phyloP scores from a whole-genome alignment of 352 stramenopile species.

The Pythium diclinum region DNA sequence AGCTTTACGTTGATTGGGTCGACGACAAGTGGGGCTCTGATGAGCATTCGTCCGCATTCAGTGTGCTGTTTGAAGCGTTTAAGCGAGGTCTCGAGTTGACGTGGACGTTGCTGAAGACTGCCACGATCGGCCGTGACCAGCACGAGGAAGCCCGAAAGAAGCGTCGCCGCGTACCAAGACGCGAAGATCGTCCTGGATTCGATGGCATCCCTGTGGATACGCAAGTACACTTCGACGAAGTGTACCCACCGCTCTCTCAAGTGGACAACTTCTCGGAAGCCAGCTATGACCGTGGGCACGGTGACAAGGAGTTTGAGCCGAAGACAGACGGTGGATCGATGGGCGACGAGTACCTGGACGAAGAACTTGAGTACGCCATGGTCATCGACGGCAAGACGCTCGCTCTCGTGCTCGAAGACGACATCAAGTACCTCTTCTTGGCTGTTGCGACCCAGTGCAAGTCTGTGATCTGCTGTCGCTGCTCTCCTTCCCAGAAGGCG shows the following conservation, averaged over 20 bases:
- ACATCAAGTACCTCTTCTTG: conserved; percentile 89
- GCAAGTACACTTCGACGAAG: conserved; percentile 58
- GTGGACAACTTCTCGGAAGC: conserved; percentile 54
- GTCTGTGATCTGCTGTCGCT: conserved; percentile 87
- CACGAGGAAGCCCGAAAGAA: conserved; percentile 69
- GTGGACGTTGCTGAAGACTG: conserved; percentile 66
- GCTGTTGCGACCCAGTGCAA: conserved; percentile 87
- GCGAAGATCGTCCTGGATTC: conserved; percentile 38
- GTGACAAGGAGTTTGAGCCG: conserved; percentile 69
- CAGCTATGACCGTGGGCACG: conserved; percentile 53
- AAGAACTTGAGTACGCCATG: conserved; percentile 87
- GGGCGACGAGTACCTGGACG: conserved; percentile 54
- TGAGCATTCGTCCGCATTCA: conserved; percentile 70
- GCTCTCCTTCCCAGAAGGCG: conserved; percentile 82
- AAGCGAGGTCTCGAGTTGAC: conserved; percentile 65
- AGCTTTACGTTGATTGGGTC: conserved; percentile 84
- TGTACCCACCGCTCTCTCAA: conserved; percentile 49
- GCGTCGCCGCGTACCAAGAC: conserved; percentile 46
- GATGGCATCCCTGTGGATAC: conserved; percentile 37
- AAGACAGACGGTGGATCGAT: conserved; percentile 33
- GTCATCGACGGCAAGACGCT: conserved; percentile 89
- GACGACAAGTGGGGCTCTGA: conserved; percentile 87
- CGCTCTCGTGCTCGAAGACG: conserved; percentile 77
- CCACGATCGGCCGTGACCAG: conserved; percentile 68
- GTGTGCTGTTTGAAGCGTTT: conserved; percentile 75